These are phyloP conservation scores for Blepharisma stoltei DNA, from an alignment of 73 alveolate species.

Conservation along the genomic window DNA sequence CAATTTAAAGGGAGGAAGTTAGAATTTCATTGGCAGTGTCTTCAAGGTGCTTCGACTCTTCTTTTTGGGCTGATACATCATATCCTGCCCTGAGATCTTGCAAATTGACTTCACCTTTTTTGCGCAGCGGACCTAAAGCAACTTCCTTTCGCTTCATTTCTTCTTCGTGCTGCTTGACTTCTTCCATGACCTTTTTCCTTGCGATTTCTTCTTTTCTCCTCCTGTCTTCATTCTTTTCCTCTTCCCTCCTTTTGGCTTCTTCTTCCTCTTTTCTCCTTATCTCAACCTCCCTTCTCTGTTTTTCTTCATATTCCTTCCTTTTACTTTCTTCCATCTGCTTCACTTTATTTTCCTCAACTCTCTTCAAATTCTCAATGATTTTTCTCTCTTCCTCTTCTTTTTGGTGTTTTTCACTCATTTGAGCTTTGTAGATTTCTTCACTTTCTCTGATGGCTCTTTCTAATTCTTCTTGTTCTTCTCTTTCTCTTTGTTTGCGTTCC, in stretches of 20 bases:
- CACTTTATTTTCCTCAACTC: slow-evolving; percentile 1
- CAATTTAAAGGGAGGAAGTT: too few species aligned
- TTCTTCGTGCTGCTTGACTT: neutral
- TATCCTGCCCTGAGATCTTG: too few species aligned
- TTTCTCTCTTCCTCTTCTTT: slow-evolving; percentile 9
- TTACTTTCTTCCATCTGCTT: neutral
- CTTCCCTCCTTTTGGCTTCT: neutral
- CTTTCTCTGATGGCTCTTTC: slow-evolving; percentile 43
- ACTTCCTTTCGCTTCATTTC: neutral
- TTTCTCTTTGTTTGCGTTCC: slow-evolving; percentile 31
- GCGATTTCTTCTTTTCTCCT: neutral
- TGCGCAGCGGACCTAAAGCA: too few species aligned
- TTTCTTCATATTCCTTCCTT: neutral
- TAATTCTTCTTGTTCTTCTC: slow-evolving; percentile 42
- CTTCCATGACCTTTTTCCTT: neutral
- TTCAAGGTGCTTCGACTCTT: too few species aligned
- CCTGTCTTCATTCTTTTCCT: neutral
- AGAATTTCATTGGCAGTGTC: neutral
- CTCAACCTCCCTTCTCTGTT: neutral
- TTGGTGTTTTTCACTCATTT: neutral
- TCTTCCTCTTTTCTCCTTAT: neutral
- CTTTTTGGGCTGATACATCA: too few species aligned
- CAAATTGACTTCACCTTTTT: too few species aligned
- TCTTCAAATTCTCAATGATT: neutral
- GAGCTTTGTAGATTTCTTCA: slow-evolving; percentile 2